A percentile compares a stretch with the other conserved stretches of the same genome.
These are phyloP conservation scores for Didymella keratinophila DNA, from an alignment of 2,329 filamentous ascomycete genomes.

Conservation along the genomic window DNA sequence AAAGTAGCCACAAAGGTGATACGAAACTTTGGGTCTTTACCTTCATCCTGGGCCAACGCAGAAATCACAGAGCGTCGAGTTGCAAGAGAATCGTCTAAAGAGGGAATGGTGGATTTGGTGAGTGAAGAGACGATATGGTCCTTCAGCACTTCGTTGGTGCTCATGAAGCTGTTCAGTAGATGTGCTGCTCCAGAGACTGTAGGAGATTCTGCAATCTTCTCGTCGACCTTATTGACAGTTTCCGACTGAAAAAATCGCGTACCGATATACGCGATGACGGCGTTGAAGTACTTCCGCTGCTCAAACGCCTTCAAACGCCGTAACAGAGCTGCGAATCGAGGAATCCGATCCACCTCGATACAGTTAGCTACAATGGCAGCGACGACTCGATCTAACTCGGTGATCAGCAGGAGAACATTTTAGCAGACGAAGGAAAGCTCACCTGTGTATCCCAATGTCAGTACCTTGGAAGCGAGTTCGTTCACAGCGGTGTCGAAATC, in stretches of 20 bases:
- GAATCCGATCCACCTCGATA: constrained; percentile 22
- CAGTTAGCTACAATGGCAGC: constrained; percentile 27
- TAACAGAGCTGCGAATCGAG: constrained; percentile 49
- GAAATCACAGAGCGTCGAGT: constrained; percentile 52
- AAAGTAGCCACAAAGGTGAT: not conserved
- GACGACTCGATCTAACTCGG: constrained; percentile 33
- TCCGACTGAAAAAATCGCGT: constrained; percentile 32
- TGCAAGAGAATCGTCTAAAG: constrained; percentile 40
- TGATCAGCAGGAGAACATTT: not conserved
- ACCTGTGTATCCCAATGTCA: constrained; percentile 77
- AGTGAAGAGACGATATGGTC: constrained; percentile 47
- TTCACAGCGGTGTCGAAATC: constrained; percentile 44
- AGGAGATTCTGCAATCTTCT: constrained; percentile 24
- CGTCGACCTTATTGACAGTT: constrained; percentile 22
- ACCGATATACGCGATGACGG: constrained; percentile 37
- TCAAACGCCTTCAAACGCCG: constrained; percentile 57
- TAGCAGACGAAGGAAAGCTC: not conserved
- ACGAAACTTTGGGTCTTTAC: constrained; percentile 40
- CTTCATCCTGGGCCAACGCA: constrained; percentile 50
- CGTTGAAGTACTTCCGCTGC: constrained; percentile 55
- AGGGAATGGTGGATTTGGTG: constrained; percentile 49
- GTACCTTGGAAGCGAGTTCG: constrained; percentile 63
- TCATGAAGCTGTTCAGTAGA: constrained; percentile 35
- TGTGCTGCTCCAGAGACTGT: constrained; percentile 36
- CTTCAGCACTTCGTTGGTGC: constrained; percentile 39